Evolutionary conservation across 768 basidiomycete genomes (phyloP).

Genomic region (Trametes cinnabarina): DNA sequence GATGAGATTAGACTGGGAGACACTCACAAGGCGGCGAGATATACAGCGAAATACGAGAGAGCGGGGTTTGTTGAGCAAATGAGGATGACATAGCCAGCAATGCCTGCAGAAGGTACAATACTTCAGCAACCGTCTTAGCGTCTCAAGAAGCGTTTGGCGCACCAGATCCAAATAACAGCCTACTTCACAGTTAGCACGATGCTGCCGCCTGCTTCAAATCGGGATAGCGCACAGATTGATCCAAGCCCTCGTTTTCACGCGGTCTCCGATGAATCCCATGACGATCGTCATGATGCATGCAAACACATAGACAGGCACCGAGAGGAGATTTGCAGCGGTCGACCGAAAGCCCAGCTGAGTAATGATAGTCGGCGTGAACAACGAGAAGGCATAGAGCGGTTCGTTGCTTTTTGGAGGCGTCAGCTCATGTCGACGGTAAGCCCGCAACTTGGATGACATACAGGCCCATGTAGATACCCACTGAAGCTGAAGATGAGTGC

Average conservation of each 20-base stretch:
- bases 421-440: not conserved
- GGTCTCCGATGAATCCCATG: slow-evolving; percentile 63
- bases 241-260: slow-evolving; percentile 49
- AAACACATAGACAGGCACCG: slow-evolving; percentile 76
- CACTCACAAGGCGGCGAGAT: slow-evolving; percentile 64
- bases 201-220: not conserved
- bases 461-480: slow-evolving; percentile 74
- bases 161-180: slow-evolving; percentile 35
- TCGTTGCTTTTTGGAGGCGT: slow-evolving; percentile 38
- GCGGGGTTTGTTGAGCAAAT: slow-evolving; percentile 55
- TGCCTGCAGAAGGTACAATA: slow-evolving; percentile 32
- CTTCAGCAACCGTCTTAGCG: not conserved
- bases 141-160: not conserved
- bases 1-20: not conserved
- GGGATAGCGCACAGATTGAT: slow-evolving; percentile 55
- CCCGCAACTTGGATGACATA: slow-evolving; percentile 38
- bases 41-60: slow-evolving; percentile 72
- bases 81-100: slow-evolving; percentile 66
- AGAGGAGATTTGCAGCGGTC: slow-evolving; percentile 68
- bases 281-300: slow-evolving; percentile 65
- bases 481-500: slow-evolving; percentile 31
- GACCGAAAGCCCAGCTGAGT: slow-evolving; percentile 63
- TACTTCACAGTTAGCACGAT: slow-evolving; percentile 1
- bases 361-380: slow-evolving; percentile 46
- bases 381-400: slow-evolving; percentile 55